phyloP scores from a whole-genome alignment of 1,284 basidiomycete species.

The Marasmius sp. region DNA sequence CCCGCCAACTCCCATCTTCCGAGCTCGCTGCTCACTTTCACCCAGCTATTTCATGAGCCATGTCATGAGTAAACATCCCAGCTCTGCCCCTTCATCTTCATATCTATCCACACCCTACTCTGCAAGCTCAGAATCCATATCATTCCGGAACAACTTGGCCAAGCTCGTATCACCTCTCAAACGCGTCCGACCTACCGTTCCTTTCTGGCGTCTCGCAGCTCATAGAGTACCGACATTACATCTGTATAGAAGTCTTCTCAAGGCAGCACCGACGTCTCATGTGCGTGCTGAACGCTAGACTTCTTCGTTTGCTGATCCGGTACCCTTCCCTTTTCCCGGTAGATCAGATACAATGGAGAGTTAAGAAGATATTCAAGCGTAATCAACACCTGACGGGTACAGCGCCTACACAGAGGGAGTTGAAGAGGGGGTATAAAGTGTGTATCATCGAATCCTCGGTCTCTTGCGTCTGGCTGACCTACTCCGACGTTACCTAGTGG shows the following conservation, averaged over 20 bases:
- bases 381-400: conserved; percentile 53
- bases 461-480: not conserved
- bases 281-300: conserved; percentile 37
- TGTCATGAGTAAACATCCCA: not conserved
- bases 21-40: not conserved
- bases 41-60: not conserved
- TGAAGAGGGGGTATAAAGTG: conserved; percentile 57
- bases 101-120: no score
- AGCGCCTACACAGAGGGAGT: conserved; percentile 39
- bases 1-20: no score
- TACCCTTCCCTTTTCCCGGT: conserved; percentile 9
- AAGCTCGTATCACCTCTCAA: conserved; percentile 54
- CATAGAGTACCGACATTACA: conserved; percentile 77
- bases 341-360: conserved; percentile 54
- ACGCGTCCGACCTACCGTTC: conserved; percentile 57
- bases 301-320: not conserved
- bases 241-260: conserved; percentile 71
- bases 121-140: conserved; percentile 34
- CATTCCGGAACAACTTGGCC: conserved; percentile 53
- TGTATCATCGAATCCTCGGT: conserved; percentile 14
- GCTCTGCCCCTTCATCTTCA: not conserved
- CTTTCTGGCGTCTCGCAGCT: conserved; percentile 69
- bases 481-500: conserved; percentile 44
- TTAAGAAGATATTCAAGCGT: conserved; percentile 54
- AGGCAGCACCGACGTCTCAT: conserved; percentile 51